Evolutionary conservation across 2,329 filamentous ascomycete genomes (phyloP).

Genomic region (Coniochaeta sp.): DNA sequence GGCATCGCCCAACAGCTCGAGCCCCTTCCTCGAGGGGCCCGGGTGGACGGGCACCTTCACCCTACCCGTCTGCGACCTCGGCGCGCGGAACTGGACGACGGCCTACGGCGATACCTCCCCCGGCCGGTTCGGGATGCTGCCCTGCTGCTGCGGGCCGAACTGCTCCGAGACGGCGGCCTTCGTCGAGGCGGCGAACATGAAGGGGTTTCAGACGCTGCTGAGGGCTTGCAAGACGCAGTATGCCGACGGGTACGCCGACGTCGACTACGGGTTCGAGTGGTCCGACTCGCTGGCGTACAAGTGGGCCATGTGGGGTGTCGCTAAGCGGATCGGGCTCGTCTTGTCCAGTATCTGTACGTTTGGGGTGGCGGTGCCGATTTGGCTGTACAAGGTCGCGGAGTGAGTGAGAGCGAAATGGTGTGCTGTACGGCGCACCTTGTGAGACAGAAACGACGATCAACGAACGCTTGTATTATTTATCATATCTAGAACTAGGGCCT

Average conservation of each 20-base stretch:
- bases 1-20: background rate
- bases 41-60: background rate
- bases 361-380: conserved; percentile 1
- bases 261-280: conserved; percentile 1
- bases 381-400: background rate
- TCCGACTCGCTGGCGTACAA: background rate
- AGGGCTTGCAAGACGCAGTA: background rate
- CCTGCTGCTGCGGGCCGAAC: background rate
- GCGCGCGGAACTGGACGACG: background rate
- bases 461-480: too few species aligned
- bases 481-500: too few species aligned
- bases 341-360: background rate
- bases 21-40: background rate
- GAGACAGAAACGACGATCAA: too few species aligned
- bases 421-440: too few species aligned
- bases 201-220: background rate
- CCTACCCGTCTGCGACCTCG: background rate
- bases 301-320: conserved; percentile 1
- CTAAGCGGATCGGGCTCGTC: background rate
- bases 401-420: background rate
- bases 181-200: background rate
- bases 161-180: background rate
- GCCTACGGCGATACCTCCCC: background rate
- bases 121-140: background rate
- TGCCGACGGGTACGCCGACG: background rate